Percentiles rank a stretch among this genome's conserved stretches.
phyloP scores from a whole-genome alignment of 2,329 filamentous ascomycete genomes.

The Xylariaceae sp. region DNA sequence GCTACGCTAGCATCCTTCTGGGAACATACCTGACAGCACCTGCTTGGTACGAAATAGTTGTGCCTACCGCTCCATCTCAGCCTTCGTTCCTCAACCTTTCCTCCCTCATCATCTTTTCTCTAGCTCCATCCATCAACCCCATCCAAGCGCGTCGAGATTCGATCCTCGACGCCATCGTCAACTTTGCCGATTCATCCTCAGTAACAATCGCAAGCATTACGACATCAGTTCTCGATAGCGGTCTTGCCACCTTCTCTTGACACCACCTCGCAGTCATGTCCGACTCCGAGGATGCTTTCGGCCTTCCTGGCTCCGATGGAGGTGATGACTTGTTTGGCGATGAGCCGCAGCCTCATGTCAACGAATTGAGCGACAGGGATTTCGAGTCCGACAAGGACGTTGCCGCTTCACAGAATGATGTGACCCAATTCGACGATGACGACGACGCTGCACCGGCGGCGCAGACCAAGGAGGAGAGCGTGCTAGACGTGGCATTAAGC shows the following conservation, averaged over 20 bases:
- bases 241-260: neutral
- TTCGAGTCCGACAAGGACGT: constrained; percentile 48
- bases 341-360: constrained; percentile 53
- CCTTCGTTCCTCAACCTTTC: neutral
- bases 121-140: too few species aligned
- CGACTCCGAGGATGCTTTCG: constrained; percentile 50
- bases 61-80: neutral
- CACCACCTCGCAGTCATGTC: constrained; percentile 40
- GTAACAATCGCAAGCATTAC: neutral
- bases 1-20: too few species aligned
- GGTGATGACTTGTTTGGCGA: constrained; percentile 61
- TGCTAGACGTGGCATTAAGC: constrained; percentile 60
- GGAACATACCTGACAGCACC: too few species aligned
- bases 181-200: neutral
- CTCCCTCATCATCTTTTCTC: neutral
- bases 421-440: constrained; percentile 36
- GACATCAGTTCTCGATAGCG: neutral
- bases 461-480: constrained; percentile 49
- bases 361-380: constrained; percentile 56
- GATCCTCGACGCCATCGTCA: neutral
- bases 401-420: constrained; percentile 34
- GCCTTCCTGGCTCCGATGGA: constrained; percentile 44
- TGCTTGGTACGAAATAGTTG: too few species aligned
- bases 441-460: constrained; percentile 39
- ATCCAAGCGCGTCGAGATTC: neutral